phyloP scores from a whole-genome alignment of 352 stramenopile genomes.

The Globisporangium emineosum region DNA sequence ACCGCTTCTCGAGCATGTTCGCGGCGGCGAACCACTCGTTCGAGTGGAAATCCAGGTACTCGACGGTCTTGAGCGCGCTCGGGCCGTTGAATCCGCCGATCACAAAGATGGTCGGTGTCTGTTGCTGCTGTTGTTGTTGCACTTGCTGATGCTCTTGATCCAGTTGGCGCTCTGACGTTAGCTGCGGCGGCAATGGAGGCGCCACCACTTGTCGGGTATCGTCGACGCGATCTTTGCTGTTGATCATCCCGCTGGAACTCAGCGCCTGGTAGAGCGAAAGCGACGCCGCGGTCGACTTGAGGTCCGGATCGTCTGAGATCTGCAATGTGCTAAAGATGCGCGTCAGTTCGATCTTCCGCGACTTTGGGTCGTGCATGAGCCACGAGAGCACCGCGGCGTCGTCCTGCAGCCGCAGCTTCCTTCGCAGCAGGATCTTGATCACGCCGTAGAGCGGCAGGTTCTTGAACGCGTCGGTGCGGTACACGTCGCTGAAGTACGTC shows the following conservation, averaged over 20 bases:
- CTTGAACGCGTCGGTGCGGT: slow-evolving; percentile 53
- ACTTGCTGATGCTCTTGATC: slow-evolving; percentile 11
- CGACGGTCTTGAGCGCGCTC: slow-evolving; percentile 47
- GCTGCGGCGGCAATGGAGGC: background rate
- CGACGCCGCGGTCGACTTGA: slow-evolving; percentile 9
- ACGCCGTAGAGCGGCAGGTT: slow-evolving; percentile 42
- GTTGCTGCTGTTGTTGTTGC: slow-evolving; percentile 7
- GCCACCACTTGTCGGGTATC: background rate
- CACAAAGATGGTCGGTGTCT: slow-evolving; percentile 59
- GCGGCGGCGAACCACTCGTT: slow-evolving; percentile 53
- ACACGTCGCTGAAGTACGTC: slow-evolving; percentile 56
- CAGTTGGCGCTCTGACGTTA: background rate
- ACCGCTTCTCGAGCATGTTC: slow-evolving; percentile 50
- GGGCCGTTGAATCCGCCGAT: slow-evolving; percentile 70
- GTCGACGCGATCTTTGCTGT: slow-evolving; percentile 29
- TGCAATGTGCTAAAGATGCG: slow-evolving; percentile 14
- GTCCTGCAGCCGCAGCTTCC: slow-evolving; percentile 27
- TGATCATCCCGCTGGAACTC: slow-evolving; percentile 36
- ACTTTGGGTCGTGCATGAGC: slow-evolving; percentile 46
- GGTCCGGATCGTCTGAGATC: slow-evolving; percentile 1
- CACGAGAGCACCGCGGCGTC: slow-evolving; percentile 42
- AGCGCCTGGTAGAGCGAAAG: slow-evolving; percentile 19
- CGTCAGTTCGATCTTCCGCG: slow-evolving; percentile 30
- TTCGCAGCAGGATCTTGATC: slow-evolving; percentile 39
- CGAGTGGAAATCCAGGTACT: slow-evolving; percentile 66